Evolutionary conservation across 1,139 yeast species (phyloP).

Genomic region (Diutina catenulata): DNA sequence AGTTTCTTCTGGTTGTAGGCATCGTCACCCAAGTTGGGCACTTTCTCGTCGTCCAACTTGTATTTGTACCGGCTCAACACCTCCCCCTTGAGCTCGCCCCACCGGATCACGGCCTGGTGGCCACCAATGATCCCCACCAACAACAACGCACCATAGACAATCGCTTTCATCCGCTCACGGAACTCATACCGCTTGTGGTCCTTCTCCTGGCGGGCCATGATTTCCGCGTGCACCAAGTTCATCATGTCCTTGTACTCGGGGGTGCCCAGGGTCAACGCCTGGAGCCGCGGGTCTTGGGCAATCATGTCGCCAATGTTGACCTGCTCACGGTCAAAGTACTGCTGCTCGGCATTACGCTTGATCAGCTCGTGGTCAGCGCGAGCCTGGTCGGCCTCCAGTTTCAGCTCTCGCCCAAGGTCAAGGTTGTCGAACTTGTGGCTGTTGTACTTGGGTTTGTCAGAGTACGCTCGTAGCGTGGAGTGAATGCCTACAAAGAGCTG

Average conservation of each 20-base stretch:
- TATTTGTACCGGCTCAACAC: constrained; percentile 15
- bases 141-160: constrained; percentile 19
- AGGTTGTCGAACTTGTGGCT: background rate
- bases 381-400: no score
- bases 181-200: constrained; percentile 15
- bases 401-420: background rate
- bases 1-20: constrained; percentile 17
- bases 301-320: constrained; percentile 3
- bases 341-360: background rate
- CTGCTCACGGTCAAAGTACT: background rate
- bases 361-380: background rate
- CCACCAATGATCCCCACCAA: constrained; percentile 23
- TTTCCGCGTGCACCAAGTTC: constrained; percentile 19
- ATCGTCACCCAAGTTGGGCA: constrained; percentile 17
- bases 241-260: constrained; percentile 29
- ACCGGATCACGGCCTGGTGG: constrained; percentile 32
- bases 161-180: constrained; percentile 25
- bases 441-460: constrained; percentile 1
- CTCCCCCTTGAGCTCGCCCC: constrained; percentile 26
- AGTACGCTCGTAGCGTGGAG: background rate
- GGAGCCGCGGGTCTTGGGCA: constrained; percentile 24
- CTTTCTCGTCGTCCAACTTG: constrained; percentile 19
- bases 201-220: constrained; percentile 13
- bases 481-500: no score
- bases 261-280: constrained; percentile 19